Percentiles rank a stretch among this genome's conserved stretches.
Conservation (phyloP, 176 grass and related monocot species). For the Panicum miliaceum region DNA sequence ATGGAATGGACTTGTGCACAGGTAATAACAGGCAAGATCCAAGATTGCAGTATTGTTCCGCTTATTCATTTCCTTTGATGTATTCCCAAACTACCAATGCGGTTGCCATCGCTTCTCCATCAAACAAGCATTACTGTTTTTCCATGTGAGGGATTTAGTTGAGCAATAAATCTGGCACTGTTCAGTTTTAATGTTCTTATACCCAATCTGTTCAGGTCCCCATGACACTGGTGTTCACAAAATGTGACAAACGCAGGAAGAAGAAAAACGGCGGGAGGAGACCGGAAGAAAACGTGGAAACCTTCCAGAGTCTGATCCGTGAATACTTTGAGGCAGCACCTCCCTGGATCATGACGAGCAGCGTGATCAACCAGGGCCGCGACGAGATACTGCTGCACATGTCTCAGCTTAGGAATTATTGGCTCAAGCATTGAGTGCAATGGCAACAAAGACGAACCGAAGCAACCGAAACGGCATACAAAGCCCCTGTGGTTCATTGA, state of each 20-base stretch:
- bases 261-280: slow-evolving; percentile 90
- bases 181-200: slow-evolving; percentile 25
- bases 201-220: slow-evolving; percentile 63
- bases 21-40: slow-evolving; percentile 7
- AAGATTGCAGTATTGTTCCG: slow-evolving; percentile 16
- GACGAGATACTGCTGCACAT: slow-evolving; percentile 96
- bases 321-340: slow-evolving; percentile 82
- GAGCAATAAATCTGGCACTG: slow-evolving; percentile 3
- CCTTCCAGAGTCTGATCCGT: slow-evolving; percentile 74
- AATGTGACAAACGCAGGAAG: slow-evolving; percentile 98
- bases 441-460: not conserved
- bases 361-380: slow-evolving; percentile 85
- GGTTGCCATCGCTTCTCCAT: not conserved
- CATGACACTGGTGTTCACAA: slow-evolving; percentile 94
- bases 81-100: not conserved
- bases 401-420: slow-evolving; percentile 97
- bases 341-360: slow-evolving; percentile 98
- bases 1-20: slow-evolving; percentile 6
- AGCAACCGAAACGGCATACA: slow-evolving; percentile 33
- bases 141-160: slow-evolving; percentile 4
- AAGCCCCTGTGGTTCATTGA: slow-evolving; percentile 24
- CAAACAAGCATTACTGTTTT: not conserved
- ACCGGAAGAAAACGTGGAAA: slow-evolving; percentile 87
- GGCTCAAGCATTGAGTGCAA: slow-evolving; percentile 74
- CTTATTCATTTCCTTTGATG: slow-evolving; percentile 33